These are phyloP conservation scores for Hippophae tibetana DNA, from an alignment of 306 rosid genomes.

Conservation along the genomic window DNA sequence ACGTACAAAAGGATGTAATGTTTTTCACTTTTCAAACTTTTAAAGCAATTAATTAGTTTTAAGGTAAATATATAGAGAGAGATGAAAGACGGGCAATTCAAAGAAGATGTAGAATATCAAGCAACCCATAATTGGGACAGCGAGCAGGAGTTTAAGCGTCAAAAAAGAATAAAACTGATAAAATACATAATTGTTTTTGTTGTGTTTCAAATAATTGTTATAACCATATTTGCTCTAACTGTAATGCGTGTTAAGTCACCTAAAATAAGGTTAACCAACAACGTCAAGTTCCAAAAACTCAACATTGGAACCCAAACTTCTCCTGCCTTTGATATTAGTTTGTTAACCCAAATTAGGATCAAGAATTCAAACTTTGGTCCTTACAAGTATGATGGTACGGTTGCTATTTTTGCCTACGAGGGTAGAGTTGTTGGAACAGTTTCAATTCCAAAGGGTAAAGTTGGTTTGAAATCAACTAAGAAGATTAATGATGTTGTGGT, in stretches of 20 bases:
- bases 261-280: constrained; percentile 8
- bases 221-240: constrained; percentile 2
- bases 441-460: constrained; percentile 19
- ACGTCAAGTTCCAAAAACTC: background rate
- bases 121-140: too few species aligned
- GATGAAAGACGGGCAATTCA: too few species aligned
- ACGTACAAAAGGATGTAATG: too few species aligned
- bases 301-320: background rate
- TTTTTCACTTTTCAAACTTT: too few species aligned
- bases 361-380: constrained; percentile 24
- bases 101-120: too few species aligned
- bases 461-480: constrained; percentile 14
- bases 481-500: constrained; percentile 14
- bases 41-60: too few species aligned
- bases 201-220: constrained; percentile 20
- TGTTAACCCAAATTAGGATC: constrained; percentile 20
- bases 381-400: constrained; percentile 15
- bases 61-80: too few species aligned
- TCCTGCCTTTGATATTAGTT: constrained; percentile 19
- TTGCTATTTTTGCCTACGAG: constrained; percentile 6
- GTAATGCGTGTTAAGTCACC: constrained; percentile 20
- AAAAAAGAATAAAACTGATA: constrained; percentile 17
- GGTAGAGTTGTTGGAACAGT: constrained; percentile 16
- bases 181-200: constrained; percentile 10
- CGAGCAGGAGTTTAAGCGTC: constrained; percentile 14